These are phyloP conservation scores for Pilaira anomala DNA, from an alignment of 192 early-diverging fungal genomes.

Conservation along the genomic window DNA sequence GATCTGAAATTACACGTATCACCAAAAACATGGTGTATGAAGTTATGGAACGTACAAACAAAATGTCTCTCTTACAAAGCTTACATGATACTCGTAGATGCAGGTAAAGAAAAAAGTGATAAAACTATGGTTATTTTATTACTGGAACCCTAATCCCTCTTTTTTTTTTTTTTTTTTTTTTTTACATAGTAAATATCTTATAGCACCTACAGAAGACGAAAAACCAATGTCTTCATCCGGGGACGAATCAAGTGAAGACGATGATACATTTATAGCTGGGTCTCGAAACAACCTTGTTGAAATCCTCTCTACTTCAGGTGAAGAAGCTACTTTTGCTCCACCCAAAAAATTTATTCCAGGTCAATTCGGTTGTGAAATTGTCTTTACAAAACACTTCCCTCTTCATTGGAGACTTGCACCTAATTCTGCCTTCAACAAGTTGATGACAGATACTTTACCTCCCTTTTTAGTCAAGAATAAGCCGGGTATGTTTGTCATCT, in stretches of 20 bases:
- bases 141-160: slow-evolving; percentile 22
- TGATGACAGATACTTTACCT: slow-evolving; percentile 52
- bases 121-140: slow-evolving; percentile 11
- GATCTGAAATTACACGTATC: slow-evolving; percentile 50
- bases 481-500: slow-evolving; percentile 69
- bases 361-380: slow-evolving; percentile 68
- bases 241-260: slow-evolving; percentile 55
- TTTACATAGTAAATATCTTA: slow-evolving; percentile 50
- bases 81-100: slow-evolving; percentile 60
- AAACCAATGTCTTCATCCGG: slow-evolving; percentile 40
- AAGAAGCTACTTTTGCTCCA: slow-evolving; percentile 24
- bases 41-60: slow-evolving; percentile 65
- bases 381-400: slow-evolving; percentile 61
- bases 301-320: slow-evolving; percentile 30
- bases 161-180: slow-evolving; percentile 11
- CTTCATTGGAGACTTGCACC: slow-evolving; percentile 75
- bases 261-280: slow-evolving; percentile 32
- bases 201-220: slow-evolving; percentile 40
- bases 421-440: slow-evolving; percentile 56
- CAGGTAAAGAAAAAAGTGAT: slow-evolving; percentile 50
- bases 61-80: slow-evolving; percentile 55
- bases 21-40: slow-evolving; percentile 54
- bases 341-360: slow-evolving; percentile 52
- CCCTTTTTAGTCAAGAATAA: slow-evolving; percentile 68
- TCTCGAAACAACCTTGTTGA: slow-evolving; percentile 33